These are phyloP conservation scores for Berkeleyomyces basicola DNA, from an alignment of 2,329 filamentous ascomycete species.

Conservation along the genomic window DNA sequence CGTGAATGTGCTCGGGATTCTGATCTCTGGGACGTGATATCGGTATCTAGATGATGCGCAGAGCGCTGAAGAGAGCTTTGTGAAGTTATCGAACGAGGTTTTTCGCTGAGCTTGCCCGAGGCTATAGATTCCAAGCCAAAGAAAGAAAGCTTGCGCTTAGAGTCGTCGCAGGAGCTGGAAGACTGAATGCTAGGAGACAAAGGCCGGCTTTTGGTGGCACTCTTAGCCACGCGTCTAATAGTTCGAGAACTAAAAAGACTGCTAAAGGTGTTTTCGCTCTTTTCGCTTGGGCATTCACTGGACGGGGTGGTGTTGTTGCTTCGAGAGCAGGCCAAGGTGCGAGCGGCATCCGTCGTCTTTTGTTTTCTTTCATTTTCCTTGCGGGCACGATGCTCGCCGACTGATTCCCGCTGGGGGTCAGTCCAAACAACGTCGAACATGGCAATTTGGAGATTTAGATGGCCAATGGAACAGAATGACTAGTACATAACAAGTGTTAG, in stretches of 20 bases:
- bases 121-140: slow-evolving; percentile 11
- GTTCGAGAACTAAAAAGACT: slow-evolving; percentile 28
- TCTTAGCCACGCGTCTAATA: slow-evolving; percentile 20
- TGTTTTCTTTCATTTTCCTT: slow-evolving; percentile 27
- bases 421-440: slow-evolving; percentile 48
- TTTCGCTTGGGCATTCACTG: slow-evolving; percentile 5
- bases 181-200: slow-evolving; percentile 11
- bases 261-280: slow-evolving; percentile 22
- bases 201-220: slow-evolving; percentile 14
- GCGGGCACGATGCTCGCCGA: slow-evolving; percentile 34
- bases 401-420: slow-evolving; percentile 34
- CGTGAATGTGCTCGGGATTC: slow-evolving; percentile 5
- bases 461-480: background rate
- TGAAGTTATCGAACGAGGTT: slow-evolving; percentile 7
- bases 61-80: slow-evolving; percentile 8
- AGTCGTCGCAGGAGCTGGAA: slow-evolving; percentile 2
- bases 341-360: slow-evolving; percentile 18
- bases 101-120: slow-evolving; percentile 1
- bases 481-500: background rate
- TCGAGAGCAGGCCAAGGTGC: slow-evolving; percentile 26
- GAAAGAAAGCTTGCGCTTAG: slow-evolving; percentile 2
- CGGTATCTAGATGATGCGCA: slow-evolving; percentile 1
- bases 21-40: background rate
- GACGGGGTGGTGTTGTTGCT: slow-evolving; percentile 26
- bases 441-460: background rate